Base-by-base conservation (phyloP, 352 stramenopile species). In the Phytophthora chlamydospora region DNA sequence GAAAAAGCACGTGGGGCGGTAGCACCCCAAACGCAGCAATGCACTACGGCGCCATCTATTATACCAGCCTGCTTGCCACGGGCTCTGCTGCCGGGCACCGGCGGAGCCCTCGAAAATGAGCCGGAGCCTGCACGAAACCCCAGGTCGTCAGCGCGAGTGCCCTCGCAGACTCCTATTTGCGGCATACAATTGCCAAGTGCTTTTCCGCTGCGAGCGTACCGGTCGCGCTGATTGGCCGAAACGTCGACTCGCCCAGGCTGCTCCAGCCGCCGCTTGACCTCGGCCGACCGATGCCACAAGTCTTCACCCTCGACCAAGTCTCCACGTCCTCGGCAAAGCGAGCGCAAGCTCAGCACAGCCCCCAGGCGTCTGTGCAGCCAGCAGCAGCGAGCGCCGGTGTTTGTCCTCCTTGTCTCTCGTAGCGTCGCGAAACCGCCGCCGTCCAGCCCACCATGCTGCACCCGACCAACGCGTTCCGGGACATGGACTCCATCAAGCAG, bases 401-500 rank as follows among this genome's bases (percentile, higher is more conserved):
- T 44, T 27, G 4, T 35, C 24, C 27, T 3, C 17, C 19, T 46
- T 27, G n/a, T 21, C 19, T 13, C 27, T 44, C 32, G 51, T 44
- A 14, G 21, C 44, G 34, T 51, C 33, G 42, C 17, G 40, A 51
- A 68, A 63, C 59, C 16, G 52, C 33, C 17, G 29, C 52, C 51
- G 32, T 48, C 45, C 41, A 52, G 50, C 50, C 39, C 34, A 58
- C 17, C 3, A 81, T 82, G 78, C 27, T 85, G 45, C 78, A 88
- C 31, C 78, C 78, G 16, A 85, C 76, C 29, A 85, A 85, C 58
- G 76, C 60, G 32, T 88, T 88, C 60, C 65, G 62, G 44, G 76
- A 83, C 52, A 70, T 88, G 43, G 73, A 88, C 39, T 65, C 64
- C 36, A 88, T 85, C 49, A 75, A 77, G 36, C 78, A 74, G 39